phyloP scores from a whole-genome alignment of 306 rosid genomes.

The Cucumis hystrix region DNA sequence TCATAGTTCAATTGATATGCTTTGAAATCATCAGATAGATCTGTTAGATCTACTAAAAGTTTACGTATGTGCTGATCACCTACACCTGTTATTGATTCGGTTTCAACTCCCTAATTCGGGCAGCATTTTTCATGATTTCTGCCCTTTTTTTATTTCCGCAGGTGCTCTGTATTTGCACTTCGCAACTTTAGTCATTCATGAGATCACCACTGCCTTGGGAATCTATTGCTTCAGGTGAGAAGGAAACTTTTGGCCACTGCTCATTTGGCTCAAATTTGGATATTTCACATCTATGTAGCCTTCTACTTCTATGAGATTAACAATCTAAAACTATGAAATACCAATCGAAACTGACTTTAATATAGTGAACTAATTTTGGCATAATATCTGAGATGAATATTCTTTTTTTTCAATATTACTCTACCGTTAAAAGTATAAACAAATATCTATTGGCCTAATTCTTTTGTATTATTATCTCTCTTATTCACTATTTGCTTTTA shows the following conservation, averaged over 20 bases:
- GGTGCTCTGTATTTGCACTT: slow-evolving; percentile 66
- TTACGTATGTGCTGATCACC: neutral
- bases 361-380: neutral
- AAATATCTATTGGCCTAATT: neutral
- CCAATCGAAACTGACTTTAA: too few relatives aligned
- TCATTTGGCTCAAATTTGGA: neutral
- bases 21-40: neutral
- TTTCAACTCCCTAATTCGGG: neutral
- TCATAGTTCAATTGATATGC: neutral
- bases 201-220: slow-evolving; percentile 84
- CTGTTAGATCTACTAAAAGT: neutral
- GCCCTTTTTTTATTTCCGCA: slow-evolving; percentile 20
- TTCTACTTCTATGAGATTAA: neutral
- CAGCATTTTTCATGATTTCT: neutral
- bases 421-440: neutral
- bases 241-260: neutral
- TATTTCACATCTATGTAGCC: neutral
- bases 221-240: slow-evolving; percentile 90
- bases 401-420: neutral
- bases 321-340: neutral
- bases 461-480: neutral
- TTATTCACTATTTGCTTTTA: neutral
- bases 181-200: slow-evolving; percentile 68
- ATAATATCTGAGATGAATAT: neutral
- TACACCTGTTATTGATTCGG: neutral